phyloP scores from a whole-genome alignment of 1,284 basidiomycete genomes.

The Austroboletus niveus region DNA sequence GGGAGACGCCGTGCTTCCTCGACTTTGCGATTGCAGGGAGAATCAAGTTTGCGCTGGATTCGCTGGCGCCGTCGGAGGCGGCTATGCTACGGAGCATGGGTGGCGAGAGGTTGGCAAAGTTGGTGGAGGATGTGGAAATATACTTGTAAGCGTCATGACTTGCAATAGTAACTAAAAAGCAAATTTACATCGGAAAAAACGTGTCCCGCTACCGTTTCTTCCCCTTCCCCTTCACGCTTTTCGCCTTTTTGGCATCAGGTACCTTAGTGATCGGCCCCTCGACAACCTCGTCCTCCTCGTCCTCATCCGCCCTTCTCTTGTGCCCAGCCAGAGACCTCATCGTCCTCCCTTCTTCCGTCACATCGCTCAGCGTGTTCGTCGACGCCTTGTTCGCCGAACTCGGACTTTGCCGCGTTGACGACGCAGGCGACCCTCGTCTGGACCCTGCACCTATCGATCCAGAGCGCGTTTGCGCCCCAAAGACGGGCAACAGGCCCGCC shows the following conservation, averaged over 20 bases:
- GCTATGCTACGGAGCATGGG: constrained; percentile 8
- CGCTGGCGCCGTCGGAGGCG: constrained; percentile 10
- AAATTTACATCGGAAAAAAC: no score
- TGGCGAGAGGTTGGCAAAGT: constrained; percentile 9
- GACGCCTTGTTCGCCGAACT: constrained; percentile 35
- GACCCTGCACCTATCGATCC: constrained; percentile 24
- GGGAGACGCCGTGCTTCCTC: constrained; percentile 18
- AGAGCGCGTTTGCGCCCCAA: constrained; percentile 15
- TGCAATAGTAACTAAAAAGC: no score
- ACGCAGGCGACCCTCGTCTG: constrained; percentile 44
- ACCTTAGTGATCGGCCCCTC: constrained; percentile 43
- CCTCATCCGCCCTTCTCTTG: constrained; percentile 49
- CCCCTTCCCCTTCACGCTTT: constrained; percentile 33
- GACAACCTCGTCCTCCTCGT: constrained; percentile 57
- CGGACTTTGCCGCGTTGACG: constrained; percentile 46
- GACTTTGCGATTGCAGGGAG: constrained; percentile 25
- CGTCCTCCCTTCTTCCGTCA: constrained; percentile 40
- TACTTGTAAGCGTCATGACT: constrained; percentile 2
- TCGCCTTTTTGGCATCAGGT: constrained; percentile 30
- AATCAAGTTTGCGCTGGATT: constrained; percentile 13
- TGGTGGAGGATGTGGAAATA: constrained; percentile 16
- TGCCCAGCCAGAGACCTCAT: constrained; percentile 18
- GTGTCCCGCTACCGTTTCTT: constrained; percentile 31
- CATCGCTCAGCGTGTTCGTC: constrained; percentile 39
- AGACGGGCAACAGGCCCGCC: constrained; percentile 19